phyloP scores from a whole-genome alignment of 1,139 yeast species.

The Scheffersomyces parashehatae region DNA sequence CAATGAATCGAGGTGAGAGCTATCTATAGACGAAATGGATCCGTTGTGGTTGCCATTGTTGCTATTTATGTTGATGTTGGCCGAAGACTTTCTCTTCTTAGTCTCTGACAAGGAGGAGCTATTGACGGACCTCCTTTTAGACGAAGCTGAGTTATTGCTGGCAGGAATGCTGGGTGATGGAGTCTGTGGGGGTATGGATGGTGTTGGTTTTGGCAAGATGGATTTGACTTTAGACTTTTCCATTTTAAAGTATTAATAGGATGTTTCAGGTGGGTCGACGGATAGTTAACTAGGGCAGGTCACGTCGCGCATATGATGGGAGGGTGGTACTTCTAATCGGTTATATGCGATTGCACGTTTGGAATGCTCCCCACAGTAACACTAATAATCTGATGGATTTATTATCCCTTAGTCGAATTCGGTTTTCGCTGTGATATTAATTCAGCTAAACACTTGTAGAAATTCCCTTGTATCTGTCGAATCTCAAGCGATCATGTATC shows the following conservation, averaged over 20 bases:
- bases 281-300: too few relatives aligned
- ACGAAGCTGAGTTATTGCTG: not conserved
- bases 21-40: not conserved
- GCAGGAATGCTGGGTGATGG: not conserved
- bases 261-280: too few relatives aligned
- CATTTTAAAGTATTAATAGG: constrained; percentile 17
- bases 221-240: constrained; percentile 42
- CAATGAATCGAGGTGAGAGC: not conserved
- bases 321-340: too few relatives aligned
- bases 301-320: too few relatives aligned
- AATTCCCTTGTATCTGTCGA: too few relatives aligned
- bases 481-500: too few relatives aligned
- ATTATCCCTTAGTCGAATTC: too few relatives aligned
- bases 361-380: too few relatives aligned
- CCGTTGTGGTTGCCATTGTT: constrained; percentile 1
- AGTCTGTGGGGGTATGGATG: constrained; percentile 15
- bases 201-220: constrained; percentile 34
- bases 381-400: too few relatives aligned
- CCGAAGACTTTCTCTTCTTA: constrained; percentile 2
- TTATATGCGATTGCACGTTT: too few relatives aligned
- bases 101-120: not conserved
- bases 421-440: too few relatives aligned
- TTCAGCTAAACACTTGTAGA: too few relatives aligned
- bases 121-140: not conserved
- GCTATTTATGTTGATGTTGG: not conserved